Evolutionary conservation across 768 basidiomycete species (phyloP), one percentile per base, ranked within the genome.

Genomic region (Rhizopogon rudus): DNA sequence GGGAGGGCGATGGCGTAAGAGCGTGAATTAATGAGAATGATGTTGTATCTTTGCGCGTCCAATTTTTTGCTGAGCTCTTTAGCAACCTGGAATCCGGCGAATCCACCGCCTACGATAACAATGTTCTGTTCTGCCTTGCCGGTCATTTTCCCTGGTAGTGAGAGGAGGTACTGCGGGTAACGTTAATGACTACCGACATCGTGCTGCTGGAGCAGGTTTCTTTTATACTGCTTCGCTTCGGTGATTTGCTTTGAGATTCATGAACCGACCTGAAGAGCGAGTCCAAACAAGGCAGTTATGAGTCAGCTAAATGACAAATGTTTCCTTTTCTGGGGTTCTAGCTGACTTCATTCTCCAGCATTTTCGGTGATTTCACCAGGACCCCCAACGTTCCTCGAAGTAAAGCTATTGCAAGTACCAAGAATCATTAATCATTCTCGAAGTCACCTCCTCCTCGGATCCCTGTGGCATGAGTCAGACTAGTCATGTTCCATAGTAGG

Each of bases 91-190:
- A 71, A 67, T 12, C 86, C 86, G 1, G 75, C 77, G 16, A 8
- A 58, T n/a, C 68, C 71, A 49, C 82, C 86, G 29, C 81, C 87
- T 42, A 84, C 82, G 50, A 86, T 69, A 58, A 87, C 70, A 33
- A 87, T 72, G 59, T 75, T 65, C 55, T 67, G 48, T 22, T 35
- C 35, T 37, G 48, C 72, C 42, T 60, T 66, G 13, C 55, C 51
- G 13, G 58, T 25, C 57, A 63, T 57, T 44, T 31, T 57, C 17
- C 20, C 5, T 28, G 8, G 6, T 33, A 14, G 4, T 6, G 20
- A 12, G 5, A 40, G 25, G 41, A 16, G 9, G 42, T 9, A 54
- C 9, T 55, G 49, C n/a, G 29, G 22, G 6, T 29, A 9, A 33
- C 20, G 8, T 2, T 28, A n/a, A 13, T 10, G 5, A 10, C 25